Evolutionary conservation across 2,329 filamentous ascomycete species (phyloP).

Genomic region (Magnaporthiopsis incrustans): DNA sequence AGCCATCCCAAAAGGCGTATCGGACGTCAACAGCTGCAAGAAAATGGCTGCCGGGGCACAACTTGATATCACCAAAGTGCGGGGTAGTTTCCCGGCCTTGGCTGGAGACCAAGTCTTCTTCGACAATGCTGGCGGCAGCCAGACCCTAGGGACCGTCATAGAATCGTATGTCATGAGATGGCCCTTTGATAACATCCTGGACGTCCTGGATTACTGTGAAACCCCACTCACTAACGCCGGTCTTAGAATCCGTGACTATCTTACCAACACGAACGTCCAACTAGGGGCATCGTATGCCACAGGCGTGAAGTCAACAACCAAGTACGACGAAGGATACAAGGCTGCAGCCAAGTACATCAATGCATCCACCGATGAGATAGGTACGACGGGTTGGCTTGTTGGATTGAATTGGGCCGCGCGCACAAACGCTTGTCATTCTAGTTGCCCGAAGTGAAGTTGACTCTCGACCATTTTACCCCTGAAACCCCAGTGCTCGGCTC

Average conservation of each 20-base stretch:
- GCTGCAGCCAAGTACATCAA: conserved; percentile 67
- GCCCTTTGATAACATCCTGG: neutral
- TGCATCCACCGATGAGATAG: conserved; percentile 56
- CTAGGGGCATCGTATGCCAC: conserved; percentile 62
- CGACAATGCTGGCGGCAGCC: conserved; percentile 73
- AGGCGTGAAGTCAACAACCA: conserved; percentile 48
- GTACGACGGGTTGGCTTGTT: conserved; percentile 21
- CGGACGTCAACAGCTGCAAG: neutral
- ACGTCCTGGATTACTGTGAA: neutral
- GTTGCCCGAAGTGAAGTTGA: no score
- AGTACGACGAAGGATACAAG: conserved; percentile 51
- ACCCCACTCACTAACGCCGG: conserved; percentile 1
- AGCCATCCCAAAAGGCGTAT: neutral
- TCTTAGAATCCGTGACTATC: conserved; percentile 54
- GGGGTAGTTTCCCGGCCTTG: conserved; percentile 61
- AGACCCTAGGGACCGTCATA: conserved; percentile 58
- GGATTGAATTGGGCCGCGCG: no score
- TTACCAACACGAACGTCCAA: conserved; percentile 64
- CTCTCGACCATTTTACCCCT: neutral
- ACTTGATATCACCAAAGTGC: conserved; percentile 46
- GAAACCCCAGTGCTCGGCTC: conserved; percentile 52
- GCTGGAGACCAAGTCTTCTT: conserved; percentile 58
- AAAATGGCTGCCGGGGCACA: neutral
- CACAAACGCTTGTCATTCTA: no score
- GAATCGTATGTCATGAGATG: conserved; percentile 43